Evolutionary conservation across 2,329 filamentous ascomycete genomes (phyloP).

Genomic region (Colletotrichum cordylinicola): DNA sequence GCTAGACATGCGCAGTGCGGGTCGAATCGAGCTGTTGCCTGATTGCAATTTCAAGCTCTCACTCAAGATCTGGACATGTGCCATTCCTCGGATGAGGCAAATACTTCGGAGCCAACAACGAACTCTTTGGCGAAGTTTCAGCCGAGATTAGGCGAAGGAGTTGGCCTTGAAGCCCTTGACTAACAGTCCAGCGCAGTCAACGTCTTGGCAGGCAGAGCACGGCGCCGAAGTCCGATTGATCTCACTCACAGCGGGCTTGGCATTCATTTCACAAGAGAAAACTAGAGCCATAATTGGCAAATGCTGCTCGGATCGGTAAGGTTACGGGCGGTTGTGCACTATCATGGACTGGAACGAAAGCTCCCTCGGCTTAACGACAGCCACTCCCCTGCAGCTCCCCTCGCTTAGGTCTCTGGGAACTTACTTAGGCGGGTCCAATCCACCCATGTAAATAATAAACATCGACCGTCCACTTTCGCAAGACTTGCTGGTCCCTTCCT

Average conservation of each 20-base stretch:
- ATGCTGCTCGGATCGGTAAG: background rate
- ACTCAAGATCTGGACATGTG: no score
- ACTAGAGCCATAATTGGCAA: no score
- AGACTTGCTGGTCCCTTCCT: background rate
- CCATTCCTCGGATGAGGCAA: background rate
- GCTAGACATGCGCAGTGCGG: no score
- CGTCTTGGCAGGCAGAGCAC: background rate
- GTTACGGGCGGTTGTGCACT: background rate
- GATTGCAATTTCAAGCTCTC: no score
- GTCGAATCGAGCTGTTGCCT: no score
- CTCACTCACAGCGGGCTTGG: background rate
- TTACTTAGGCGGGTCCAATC: background rate
- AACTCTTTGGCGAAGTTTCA: background rate
- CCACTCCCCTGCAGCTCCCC: background rate
- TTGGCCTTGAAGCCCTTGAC: background rate
- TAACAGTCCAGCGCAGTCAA: background rate
- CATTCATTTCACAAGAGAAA: no score
- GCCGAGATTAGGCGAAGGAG: background rate
- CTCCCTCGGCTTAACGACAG: background rate
- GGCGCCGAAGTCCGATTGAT: background rate
- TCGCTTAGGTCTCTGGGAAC: background rate
- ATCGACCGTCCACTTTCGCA: background rate
- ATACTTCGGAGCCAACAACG: background rate
- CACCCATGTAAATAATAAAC: background rate
- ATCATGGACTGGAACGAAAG: background rate